These are phyloP conservation scores for Sophora flavescens DNA, from an alignment of 306 rosid genomes.

Conservation along the genomic window DNA sequence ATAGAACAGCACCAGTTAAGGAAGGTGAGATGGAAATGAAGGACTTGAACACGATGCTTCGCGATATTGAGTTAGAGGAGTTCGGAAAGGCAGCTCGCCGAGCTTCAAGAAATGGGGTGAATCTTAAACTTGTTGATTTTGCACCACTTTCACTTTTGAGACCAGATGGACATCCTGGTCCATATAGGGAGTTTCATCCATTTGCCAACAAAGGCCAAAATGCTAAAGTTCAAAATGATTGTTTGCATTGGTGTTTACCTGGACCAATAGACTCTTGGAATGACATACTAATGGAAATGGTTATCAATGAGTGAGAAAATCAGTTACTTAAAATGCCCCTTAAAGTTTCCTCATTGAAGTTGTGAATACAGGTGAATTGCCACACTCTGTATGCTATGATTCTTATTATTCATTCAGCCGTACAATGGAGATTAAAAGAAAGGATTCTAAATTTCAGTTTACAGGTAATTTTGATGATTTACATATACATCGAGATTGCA, in stretches of 20 bases:
- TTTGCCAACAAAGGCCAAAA: slow-evolving; percentile 59
- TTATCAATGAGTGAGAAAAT: slow-evolving; percentile 58
- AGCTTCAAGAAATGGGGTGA: slow-evolving; percentile 71
- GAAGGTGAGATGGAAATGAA: slow-evolving; percentile 80
- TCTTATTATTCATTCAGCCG: slow-evolving; percentile 37
- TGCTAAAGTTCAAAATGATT: slow-evolving; percentile 77
- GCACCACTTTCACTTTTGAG: slow-evolving; percentile 73
- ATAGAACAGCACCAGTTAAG: slow-evolving; percentile 74
- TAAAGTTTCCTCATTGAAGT: slow-evolving; percentile 43
- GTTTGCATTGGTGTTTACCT: slow-evolving; percentile 98
- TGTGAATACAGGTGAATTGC: slow-evolving; percentile 43
- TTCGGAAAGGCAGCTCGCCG: slow-evolving; percentile 57
- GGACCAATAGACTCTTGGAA: slow-evolving; percentile 98
- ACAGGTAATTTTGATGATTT: slow-evolving; percentile 38
- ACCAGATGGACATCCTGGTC: slow-evolving; percentile 99
- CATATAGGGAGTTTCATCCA: slow-evolving; percentile 82
- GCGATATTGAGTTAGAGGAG: slow-evolving; percentile 75
- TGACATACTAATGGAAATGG: slow-evolving; percentile 86
- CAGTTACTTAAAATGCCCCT: neutral
- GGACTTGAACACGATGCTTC: slow-evolving; percentile 60
- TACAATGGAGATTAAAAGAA: slow-evolving; percentile 30
- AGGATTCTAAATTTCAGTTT: slow-evolving; percentile 30
- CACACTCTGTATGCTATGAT: slow-evolving; percentile 39
- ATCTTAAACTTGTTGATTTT: slow-evolving; percentile 75
- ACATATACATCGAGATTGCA: slow-evolving; percentile 3